phyloP scores from a whole-genome alignment of 192 early-diverging fungal genomes.

The Physocladia obscura region DNA sequence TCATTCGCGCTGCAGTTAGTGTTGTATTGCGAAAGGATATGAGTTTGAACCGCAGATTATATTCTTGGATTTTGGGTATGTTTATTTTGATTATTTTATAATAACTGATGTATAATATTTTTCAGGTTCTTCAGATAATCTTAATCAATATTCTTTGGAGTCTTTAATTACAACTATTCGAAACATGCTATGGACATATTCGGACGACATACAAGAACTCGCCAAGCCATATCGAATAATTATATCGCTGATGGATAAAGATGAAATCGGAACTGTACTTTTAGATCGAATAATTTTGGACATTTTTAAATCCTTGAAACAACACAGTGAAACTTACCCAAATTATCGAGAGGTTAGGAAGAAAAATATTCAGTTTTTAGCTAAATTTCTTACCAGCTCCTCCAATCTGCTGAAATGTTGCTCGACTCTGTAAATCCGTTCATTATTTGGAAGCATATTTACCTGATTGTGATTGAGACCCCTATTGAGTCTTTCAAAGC shows the following conservation, averaged over 20 bases:
- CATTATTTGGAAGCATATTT: conserved; percentile 75
- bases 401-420: conserved; percentile 85
- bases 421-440: conserved; percentile 86
- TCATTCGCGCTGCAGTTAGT: conserved; percentile 70
- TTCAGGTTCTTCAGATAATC: not conserved
- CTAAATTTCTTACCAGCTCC: conserved; percentile 45
- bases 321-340: conserved; percentile 2
- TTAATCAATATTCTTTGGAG: not conserved
- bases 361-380: not conserved
- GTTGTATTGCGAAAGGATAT: conserved; percentile 90
- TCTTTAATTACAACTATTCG: conserved; percentile 9
- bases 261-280: conserved; percentile 76
- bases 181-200: conserved; percentile 17
- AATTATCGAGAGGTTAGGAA: conserved; percentile 17
- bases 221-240: conserved; percentile 76
- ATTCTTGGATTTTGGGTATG: conserved; percentile 73
- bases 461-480: conserved; percentile 20
- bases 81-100: not conserved
- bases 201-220: conserved; percentile 35
- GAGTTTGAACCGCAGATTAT: conserved; percentile 90
- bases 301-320: conserved; percentile 65
- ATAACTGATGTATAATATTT: too few relatives aligned
- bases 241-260: conserved; percentile 83
- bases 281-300: conserved; percentile 73
- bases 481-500: not conserved